Conservation (phyloP, 1,139 yeast species). For the Geotrichum bryndzae region DNA sequence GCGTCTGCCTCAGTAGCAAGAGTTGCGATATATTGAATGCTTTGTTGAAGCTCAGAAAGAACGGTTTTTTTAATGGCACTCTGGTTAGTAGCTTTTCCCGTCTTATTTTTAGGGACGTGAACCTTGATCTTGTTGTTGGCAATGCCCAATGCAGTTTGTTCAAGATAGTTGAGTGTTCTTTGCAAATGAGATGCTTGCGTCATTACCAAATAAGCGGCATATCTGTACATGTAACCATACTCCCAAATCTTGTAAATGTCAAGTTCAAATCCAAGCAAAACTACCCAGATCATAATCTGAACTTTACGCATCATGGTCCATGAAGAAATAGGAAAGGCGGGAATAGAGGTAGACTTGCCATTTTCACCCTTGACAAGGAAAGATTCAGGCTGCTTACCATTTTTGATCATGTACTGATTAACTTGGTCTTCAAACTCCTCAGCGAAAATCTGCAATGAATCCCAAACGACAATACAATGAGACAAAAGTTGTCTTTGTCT, state of each 20-base stretch:
- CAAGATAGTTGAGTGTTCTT: conserved; percentile 45
- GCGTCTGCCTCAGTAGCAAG: conserved; percentile 38
- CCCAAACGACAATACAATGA: conserved; percentile 59
- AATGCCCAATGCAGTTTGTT: conserved; percentile 29
- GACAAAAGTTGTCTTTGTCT: conserved; percentile 72
- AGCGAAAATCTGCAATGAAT: conserved; percentile 76
- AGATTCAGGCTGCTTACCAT: conserved; percentile 5
- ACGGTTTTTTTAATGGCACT: background rate
- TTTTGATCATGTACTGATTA: conserved; percentile 45
- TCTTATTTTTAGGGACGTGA: background rate
- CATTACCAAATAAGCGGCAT: conserved; percentile 46
- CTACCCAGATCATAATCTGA: conserved; percentile 63
- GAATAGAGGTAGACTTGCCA: conserved; percentile 20
- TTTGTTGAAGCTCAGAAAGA: conserved; percentile 15
- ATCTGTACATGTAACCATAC: conserved; percentile 62
- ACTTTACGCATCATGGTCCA: conserved; percentile 65
- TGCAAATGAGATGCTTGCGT: conserved; percentile 45
- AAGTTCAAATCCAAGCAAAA: conserved; percentile 68
- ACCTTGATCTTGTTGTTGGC: conserved; percentile 32
- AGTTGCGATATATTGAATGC: conserved; percentile 28
- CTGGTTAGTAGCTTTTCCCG: background rate
- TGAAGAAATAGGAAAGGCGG: conserved; percentile 55
- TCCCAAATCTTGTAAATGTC: conserved; percentile 74
- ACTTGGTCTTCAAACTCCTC: conserved; percentile 90
- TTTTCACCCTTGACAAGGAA: background rate